Evolutionary conservation across 768 basidiomycete species (phyloP), one percentile per base, ranked within the genome.

Genomic region (Tulasnella sp.): DNA sequence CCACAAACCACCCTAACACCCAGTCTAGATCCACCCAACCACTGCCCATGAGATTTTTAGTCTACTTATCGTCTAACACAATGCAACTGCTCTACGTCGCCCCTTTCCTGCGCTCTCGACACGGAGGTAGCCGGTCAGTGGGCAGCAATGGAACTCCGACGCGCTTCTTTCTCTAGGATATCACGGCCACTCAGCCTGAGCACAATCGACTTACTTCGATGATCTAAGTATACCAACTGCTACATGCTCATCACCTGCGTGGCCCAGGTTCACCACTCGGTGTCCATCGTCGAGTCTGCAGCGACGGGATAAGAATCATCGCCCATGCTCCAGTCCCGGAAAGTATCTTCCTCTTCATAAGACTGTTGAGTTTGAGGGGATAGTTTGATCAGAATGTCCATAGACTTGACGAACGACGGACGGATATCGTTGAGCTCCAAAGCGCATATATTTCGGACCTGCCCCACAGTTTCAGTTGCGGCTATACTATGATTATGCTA

Each of bases 361-460:
- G 67, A 16, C 77, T 46, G n/a, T 32, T 80, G 80, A 20, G 73
- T n/a, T 57, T 37, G 44, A 7, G 70, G 69, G 23, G 78, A 74
- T 13, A 94, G 86, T 79, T 91, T 89, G 0, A 87, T 89, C 67
- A 94, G 84, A 67, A 93, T 84, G 78, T 88, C 87, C 93, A 96
- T 95, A 0, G 94, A 89, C 80, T 90, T 90, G 44, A 92, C 86
- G 82, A 96, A 96, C 86, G 94, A 93, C 2, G 95, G 94, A 48
- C 94, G 88, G 81, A 97, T 92, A 83, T 97, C 96, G 85, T 95
- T 95, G 84, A 98, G 93, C 84, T 98, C 95, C 91, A 96, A 92
- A 0, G 93, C 90, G 79, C 90, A 92, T 26, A 97, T 85, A 80
- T 95, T 93, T 5, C 93, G 90, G 79, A 98, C 87, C 95, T 96